These are phyloP conservation scores for Aureobasidium melanogenum DNA, from an alignment of 2,329 filamentous ascomycete species.

Conservation along the genomic window DNA sequence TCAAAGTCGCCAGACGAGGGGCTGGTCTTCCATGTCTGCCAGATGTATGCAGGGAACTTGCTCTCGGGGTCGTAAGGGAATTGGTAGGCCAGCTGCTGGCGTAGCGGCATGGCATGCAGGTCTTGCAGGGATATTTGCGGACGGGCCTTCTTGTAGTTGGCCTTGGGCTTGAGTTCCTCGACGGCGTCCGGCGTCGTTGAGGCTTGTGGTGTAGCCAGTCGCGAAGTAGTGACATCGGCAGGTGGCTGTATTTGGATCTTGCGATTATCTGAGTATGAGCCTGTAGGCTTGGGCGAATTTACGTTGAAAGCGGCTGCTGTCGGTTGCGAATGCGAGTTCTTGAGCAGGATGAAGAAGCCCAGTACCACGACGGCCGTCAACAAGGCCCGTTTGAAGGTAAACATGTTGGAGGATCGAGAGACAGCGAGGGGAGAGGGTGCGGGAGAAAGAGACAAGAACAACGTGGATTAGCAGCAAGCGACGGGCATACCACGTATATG, in stretches of 20 bases:
- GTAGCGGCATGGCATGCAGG: conserved; percentile 60
- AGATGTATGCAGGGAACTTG: conserved; percentile 96
- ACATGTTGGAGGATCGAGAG: conserved; percentile 44
- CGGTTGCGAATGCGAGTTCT: conserved; percentile 44
- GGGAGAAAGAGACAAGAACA: not conserved
- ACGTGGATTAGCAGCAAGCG: conserved; percentile 5
- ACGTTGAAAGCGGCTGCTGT: conserved; percentile 17
- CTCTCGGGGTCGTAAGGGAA: conserved; percentile 83
- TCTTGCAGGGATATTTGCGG: conserved; percentile 59
- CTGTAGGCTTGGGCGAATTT: conserved; percentile 30
- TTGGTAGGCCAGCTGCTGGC: conserved; percentile 79
- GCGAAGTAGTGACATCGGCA: not conserved
- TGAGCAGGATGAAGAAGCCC: conserved; percentile 60
- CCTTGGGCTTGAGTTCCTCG: conserved; percentile 16
- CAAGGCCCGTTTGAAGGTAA: conserved; percentile 69
- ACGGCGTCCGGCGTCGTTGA: conserved; percentile 4
- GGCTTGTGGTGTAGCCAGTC: conserved; percentile 22
- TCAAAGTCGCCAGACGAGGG: conserved; percentile 68
- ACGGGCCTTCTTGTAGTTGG: conserved; percentile 31
- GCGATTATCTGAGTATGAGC: conserved; percentile 27
- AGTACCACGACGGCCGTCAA: conserved; percentile 61
- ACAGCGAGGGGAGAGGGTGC: not conserved
- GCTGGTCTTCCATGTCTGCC: conserved; percentile 96
- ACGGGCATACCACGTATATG: conserved; percentile 7
- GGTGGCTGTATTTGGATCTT: conserved; percentile 21